Percentiles rank a stretch among this genome's conserved stretches.
phyloP scores from a whole-genome alignment of 441 rosid genomes.

The Adansonia rubrostipa region DNA sequence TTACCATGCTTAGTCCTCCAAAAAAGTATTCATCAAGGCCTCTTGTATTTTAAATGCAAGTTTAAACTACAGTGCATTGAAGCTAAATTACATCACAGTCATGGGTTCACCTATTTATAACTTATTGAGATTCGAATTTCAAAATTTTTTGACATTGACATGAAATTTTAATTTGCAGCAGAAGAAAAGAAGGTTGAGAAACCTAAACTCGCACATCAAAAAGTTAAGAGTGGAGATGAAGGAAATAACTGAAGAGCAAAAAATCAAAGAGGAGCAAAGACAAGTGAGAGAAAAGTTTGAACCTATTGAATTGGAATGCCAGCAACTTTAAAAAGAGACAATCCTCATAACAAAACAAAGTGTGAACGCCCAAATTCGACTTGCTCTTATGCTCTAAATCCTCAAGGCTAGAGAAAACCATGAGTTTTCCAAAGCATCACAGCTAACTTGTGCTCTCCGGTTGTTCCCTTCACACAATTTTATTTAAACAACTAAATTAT shows the following conservation, averaged over 20 bases:
- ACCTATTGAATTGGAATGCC: neutral
- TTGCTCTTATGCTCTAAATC: slow-evolving; percentile 14
- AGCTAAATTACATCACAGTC: neutral
- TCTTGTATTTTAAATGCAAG: too few species aligned
- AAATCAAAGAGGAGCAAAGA: neutral
- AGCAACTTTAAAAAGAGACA: neutral
- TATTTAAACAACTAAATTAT: neutral
- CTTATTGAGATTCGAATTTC: neutral
- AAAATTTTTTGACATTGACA: neutral
- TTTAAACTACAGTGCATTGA: too few species aligned
- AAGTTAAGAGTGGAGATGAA: neutral
- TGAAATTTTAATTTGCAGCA: neutral
- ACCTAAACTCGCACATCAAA: neutral
- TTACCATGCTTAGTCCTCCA: too few species aligned
- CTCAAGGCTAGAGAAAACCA: neutral
- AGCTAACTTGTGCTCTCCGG: slow-evolving; percentile 1
- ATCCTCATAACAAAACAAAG: neutral
- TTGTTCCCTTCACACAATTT: neutral
- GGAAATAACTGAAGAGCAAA: neutral
- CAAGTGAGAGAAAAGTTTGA: neutral
- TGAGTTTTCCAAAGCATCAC: neutral
- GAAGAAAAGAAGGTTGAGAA: neutral
- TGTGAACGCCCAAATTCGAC: neutral
- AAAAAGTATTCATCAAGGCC: too few species aligned
- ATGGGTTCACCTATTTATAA: neutral